Evolutionary conservation across 345 rosid species (phyloP), one percentile per base, ranked within the genome.

Genomic region (Lumnitzera littorea): DNA sequence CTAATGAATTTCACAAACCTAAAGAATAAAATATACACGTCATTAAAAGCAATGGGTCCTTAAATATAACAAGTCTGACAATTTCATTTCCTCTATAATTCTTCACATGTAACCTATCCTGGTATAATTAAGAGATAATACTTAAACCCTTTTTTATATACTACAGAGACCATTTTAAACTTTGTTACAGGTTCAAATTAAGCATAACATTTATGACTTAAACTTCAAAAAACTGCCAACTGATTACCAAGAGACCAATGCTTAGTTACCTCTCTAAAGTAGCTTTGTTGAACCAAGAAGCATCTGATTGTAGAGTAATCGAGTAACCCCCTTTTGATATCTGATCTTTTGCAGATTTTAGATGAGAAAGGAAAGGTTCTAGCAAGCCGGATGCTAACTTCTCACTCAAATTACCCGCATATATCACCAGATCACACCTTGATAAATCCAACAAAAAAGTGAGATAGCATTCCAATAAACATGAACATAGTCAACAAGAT

Each of bases 1-100:
- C 83, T 85, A 59, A 91, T 94, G 77, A 95, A 95, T 63, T 88
- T 76, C 74, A 95, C 98, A 75, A 95, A 88, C 73, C 97, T 94
- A 76, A 55, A 24, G 11, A 41, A 46, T 58, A 55, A 41, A 20
- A 6, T 36, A 16, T 51, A 62, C 25, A 1, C 24, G 53, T 15
- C 51, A 43, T 12, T 15, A 53, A 12, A 2, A 48, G 43, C 62
- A 60, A 60, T 20, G 20, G 16, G 5, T 5, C 53, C 16, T n/a
- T 13, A 6, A 48, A 36, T 36, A 36, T 36, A 36, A 36, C 7
- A 36, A 36, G 1, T 36, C 43, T 9, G 1, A 9, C 43, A 7
- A 36, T 36, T 9, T 9, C 43, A 36, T 6, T 36, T 36, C 43
- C 11, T 36, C 43, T 9, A 1, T 36, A 36, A 4, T 36, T 36